Base-by-base conservation (phyloP, 768 basidiomycete species). In the Collybia sordida region DNA sequence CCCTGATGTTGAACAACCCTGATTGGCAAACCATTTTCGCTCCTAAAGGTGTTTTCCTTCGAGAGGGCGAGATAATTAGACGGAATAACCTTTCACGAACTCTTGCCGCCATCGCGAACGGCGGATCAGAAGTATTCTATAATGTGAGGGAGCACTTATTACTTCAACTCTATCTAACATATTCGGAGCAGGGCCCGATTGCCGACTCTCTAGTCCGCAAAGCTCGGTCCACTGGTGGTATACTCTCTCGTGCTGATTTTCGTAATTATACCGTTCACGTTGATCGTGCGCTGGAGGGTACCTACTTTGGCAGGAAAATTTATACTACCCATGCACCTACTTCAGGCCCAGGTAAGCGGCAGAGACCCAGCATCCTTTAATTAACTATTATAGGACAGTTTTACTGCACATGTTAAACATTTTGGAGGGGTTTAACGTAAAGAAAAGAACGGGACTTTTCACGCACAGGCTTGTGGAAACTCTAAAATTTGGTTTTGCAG, bases 321-420 rank as follows among this genome's bases (percentile, higher is more conserved):
- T 97, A 92, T 67, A 94, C 93, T 0, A 78, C 88, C 0, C 81
- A 85, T 59, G 86, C 92, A 11, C 97, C 97, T 4, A 85, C 88
- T 7, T 88, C 88, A 9, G 95, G 96, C 4, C 86, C 90, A 42
- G 75, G 78, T 80, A 56, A 49, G 70, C 63, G 19, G 4, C 18
- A 21, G 22, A 4, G 8, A 9, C 35, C 15, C 23, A 14, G 39
- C 42, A 35, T 25, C 24, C 38, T 31, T 51, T 38, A 45, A 38
- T 47, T 31, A 19, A 36, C 39, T 27, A 41, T 18, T 40, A 42
- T 42, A 17, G 23, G 22, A 42, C 23, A 75, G 90, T 90, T n/a
- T 71, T 98, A 36, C 70, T 97, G 35, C 88, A 93, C 62, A 88
- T 98, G 78, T 72, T 98, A n/a, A 97, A 98, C 62, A 64, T 94